Base-by-base conservation (phyloP, 2,329 filamentous ascomycete species). In the Volutella citrinella region DNA sequence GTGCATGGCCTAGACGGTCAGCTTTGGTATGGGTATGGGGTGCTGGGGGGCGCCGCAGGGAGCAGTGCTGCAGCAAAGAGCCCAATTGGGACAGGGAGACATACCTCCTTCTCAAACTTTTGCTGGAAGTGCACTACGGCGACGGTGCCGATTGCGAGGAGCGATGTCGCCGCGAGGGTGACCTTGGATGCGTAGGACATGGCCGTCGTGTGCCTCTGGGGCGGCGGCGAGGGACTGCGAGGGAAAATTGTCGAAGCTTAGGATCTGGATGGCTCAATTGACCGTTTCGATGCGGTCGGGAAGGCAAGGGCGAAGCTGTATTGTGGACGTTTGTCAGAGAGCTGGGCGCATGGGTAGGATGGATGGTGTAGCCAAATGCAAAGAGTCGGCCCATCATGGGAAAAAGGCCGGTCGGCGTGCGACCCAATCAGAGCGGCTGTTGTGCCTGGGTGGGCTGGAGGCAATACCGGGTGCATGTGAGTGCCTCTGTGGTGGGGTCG, bases 111-210 rank as follows among this genome's bases (percentile, higher is more conserved):
- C 59, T 98, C 93, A 20, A 76, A 74, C 54, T 83, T 80, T 61
- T 98, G 93, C 51, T 89, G 80, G 65, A 85, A 90, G 61, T 98
- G 93, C 28, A 98, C 93, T 51, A 94, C 80, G 48, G 81, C 68
- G 43, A 98, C 80, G 29, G 90, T 94, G 45, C 77, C 72, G 32
- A 79, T 74, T 17, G 91, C 84, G 51, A 87, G 82, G 45, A 87
- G 66, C 20, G 86, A 84, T 1, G 90, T 95, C 27, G 77, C 78
- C 32, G 80, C 72, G 17, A 98, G 72, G 11, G 93, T 96, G 47
- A 93, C 63, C 58, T 95, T 95, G 13, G 93, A 90, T 38, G 88
- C 84, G 52, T 80, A 83, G 38, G 93, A 98, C 93, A 98, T 98
- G 41, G 37, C 30, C 28, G 16, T n/a, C n/a, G n/a, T n/a, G n/a